Evolutionary conservation across 2,329 filamentous ascomycete species (phyloP).

Genomic region (Penicillium corylophilum): DNA sequence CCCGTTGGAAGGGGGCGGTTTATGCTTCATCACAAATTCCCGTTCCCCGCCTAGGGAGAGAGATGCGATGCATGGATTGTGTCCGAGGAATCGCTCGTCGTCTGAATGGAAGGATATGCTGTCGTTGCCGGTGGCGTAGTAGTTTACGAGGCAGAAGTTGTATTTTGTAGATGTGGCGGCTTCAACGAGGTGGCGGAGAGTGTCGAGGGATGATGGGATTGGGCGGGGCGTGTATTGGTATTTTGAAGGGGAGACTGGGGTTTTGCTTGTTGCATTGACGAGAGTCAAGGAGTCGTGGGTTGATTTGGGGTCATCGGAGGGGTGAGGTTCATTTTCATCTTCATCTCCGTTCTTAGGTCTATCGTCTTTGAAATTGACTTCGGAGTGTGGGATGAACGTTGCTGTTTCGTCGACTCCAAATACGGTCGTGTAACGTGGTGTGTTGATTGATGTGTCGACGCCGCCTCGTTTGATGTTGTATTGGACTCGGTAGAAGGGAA

Average conservation of each 20-base stretch:
- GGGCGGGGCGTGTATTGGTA: conserved; percentile 66
- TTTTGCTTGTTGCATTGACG: conserved; percentile 45
- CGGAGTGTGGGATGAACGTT: conserved; percentile 46
- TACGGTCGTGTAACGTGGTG: conserved; percentile 61
- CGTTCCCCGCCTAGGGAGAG: conserved; percentile 70
- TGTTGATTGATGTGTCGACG: conserved; percentile 61
- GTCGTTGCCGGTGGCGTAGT: conserved; percentile 74
- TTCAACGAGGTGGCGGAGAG: conserved; percentile 63
- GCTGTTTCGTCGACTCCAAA: conserved; percentile 65
- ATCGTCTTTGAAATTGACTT: conserved; percentile 10
- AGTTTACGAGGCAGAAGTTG: conserved; percentile 81
- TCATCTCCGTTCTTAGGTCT: not conserved
- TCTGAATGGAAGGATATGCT: conserved; percentile 79
- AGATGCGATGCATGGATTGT: conserved; percentile 69
- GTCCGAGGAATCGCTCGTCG: conserved; percentile 73
- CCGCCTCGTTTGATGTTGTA: conserved; percentile 70
- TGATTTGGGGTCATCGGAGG: too few relatives aligned
- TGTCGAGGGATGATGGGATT: conserved; percentile 67
- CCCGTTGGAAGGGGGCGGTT: conserved; percentile 49
- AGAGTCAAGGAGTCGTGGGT: conserved; percentile 19
- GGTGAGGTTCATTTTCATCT: too few relatives aligned
- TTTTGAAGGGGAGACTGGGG: conserved; percentile 44
- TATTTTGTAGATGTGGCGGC: conserved; percentile 64
- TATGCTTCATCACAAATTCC: conserved; percentile 79
- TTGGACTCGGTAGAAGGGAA: conserved; percentile 74